Base-by-base conservation (phyloP, 768 basidiomycete genomes). In the Vishniacozyma victoriae region DNA sequence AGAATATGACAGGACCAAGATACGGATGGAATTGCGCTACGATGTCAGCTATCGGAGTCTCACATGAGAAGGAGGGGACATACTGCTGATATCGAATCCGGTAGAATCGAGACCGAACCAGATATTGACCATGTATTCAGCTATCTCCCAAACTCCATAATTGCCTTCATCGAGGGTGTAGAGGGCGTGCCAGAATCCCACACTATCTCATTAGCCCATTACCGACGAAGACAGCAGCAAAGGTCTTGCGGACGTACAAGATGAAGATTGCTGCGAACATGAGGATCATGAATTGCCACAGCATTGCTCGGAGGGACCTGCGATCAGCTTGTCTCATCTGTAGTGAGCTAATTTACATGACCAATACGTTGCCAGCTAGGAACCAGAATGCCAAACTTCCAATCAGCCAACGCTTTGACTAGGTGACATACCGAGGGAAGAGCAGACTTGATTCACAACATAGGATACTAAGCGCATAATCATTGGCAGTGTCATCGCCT, bases 101-200 rank as follows among this genome's bases (percentile, higher is more conserved):
- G 31, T 38, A 3, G 52, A 41, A 31, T 60, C 58, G 3, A 60
- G 48, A 23, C 59, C 60, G 42, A 61, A 61, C 53, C 52, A 61
- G 35, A 61, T 58, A 29, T 57, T 52, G 13, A 53, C 46, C 60
- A 61, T 57, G 40, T 51, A 55, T 45, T 57, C 49, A 6, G 50
- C 43, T 35, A 59, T 48, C 41, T 53, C 52, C 52, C 52, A 53
- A 7, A 53, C 52, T 12, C 52, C 41, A 31, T 47, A 53, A 26
- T 48, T 53, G 3, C 52, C 52, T 25, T 53, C 52, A 23, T 53
- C 52, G 3, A 53, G 52, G 16, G 45, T 53, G 19, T 47, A 53
- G 6, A 53, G 27, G 2, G 52, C 52, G n/a, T 53, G 52, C 52
- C 52, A 53, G 35, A 53, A 53, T 3, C 52, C 52, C 19, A 53